Conservation (phyloP, 495 filamentous ascomycete species). For the Aspergillus cavernicola region DNA sequence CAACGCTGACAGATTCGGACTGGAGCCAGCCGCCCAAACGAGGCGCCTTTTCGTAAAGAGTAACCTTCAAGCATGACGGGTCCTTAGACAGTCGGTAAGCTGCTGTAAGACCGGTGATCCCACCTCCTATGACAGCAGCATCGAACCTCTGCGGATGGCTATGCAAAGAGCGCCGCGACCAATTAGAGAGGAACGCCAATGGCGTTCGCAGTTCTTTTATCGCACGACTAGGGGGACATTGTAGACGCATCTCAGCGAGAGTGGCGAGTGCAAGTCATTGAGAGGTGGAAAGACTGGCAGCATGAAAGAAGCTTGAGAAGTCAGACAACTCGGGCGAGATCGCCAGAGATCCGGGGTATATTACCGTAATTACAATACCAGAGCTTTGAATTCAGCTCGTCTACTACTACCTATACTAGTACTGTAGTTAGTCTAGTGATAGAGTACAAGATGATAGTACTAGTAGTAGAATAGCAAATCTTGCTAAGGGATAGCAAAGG, state of each 20-base stretch:
- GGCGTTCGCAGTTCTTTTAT: conserved; percentile 17
- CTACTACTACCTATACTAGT: too few species aligned
- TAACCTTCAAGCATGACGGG: conserved; percentile 59
- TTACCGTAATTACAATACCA: not conserved
- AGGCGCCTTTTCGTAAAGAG: conserved; percentile 68
- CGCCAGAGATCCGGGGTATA: not conserved
- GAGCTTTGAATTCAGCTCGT: too few species aligned
- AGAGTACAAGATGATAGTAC: too few species aligned
- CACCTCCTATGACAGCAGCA: conserved; percentile 78
- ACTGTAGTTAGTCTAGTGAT: too few species aligned
- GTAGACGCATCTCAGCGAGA: conserved; percentile 30
- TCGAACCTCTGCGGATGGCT: conserved; percentile 27
- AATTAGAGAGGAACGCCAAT: conserved; percentile 18
- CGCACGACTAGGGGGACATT: conserved; percentile 22
- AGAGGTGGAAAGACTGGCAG: conserved; percentile 1
- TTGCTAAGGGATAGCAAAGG: not conserved
- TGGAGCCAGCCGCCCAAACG: conserved; percentile 82
- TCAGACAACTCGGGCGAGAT: not conserved
- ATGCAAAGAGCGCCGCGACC: conserved; percentile 17
- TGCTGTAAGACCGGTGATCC: conserved; percentile 82
- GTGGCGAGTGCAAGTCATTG: conserved; percentile 4
- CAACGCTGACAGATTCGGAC: conserved; percentile 60
- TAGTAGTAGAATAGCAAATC: too few species aligned
- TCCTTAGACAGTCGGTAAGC: conserved; percentile 68
- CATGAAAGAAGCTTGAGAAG: not conserved